Evolutionary conservation across 164 flowering plant species (phyloP), one percentile per base, ranked within the genome.

Genomic region (Magnolia officinalis): DNA sequence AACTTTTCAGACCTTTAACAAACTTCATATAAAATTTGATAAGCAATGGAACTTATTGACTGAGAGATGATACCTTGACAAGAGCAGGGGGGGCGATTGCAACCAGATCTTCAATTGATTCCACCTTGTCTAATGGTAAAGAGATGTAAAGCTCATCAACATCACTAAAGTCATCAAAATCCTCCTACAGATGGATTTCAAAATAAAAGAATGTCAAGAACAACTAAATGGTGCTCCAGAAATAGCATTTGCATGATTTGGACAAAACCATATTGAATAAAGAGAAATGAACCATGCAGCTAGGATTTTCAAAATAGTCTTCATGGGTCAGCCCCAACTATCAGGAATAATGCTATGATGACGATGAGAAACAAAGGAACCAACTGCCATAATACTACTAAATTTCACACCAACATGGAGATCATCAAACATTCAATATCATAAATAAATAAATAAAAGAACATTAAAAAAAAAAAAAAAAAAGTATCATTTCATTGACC

Each of bases 131-230:
- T 72, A 96, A 72, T 16, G 97, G 95, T 80, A 96, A 81, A 52
- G 93, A 74, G 81, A 24, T 88, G 84, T 96, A 96, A 61, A 96
- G 89, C 75, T 92, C 97, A 83, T 96, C 99, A 61, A 96, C 99
- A 79, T 96, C 99, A 74, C 85, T 80, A 70, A 96, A 96, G 61
- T 96, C 99, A 24, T 94, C 99, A 87, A 96, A 96, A 83, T 96
- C 98, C 71, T 96, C 99, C 99, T 96, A 50, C 76, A 86, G 2
- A 80, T 77, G 65, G 14, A 37, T 67, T 51, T 45, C 19, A 76
- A 71, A 67, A 78, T n/a, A 73, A 5, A 50, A 16, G 50, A 29
- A 51, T 7, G 20, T 55, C 24, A 65, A 75, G 20, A 24, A 29
- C 67, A 51, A 50, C 11, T 45, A 77, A n/a, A 70, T 31, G 20